These are phyloP conservation scores for Polyrhizophydium stewartii DNA, from an alignment of 371 early-diverging fungal genomes.

Conservation along the genomic window DNA sequence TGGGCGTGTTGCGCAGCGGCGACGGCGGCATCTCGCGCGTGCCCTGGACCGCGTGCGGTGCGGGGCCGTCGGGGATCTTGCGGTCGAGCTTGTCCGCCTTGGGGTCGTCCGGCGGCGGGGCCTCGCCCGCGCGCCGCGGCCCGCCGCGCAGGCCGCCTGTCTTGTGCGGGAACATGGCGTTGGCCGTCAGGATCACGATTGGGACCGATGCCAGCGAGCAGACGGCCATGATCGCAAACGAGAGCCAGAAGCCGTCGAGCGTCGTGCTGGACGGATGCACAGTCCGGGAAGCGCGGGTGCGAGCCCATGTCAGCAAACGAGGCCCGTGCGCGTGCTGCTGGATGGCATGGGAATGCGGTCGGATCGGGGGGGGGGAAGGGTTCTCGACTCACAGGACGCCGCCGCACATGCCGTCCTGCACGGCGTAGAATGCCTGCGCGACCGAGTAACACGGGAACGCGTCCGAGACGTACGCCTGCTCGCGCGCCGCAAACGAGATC, in stretches of 20 bases:
- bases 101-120: background rate
- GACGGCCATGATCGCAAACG: background rate
- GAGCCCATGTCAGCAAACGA: too few species aligned
- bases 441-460: background rate
- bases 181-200: background rate
- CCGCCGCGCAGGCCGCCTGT: background rate
- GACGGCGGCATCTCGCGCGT: too few species aligned
- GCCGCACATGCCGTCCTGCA: background rate
- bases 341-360: background rate
- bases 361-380: too few species aligned
- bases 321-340: background rate
- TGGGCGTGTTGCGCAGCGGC: too few species aligned
- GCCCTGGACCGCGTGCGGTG: background rate
- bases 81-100: background rate
- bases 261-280: background rate
- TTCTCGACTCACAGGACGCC: background rate
- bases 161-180: background rate
- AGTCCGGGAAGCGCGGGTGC: too few species aligned
- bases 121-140: background rate
- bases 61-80: background rate
- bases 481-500: background rate
- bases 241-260: background rate
- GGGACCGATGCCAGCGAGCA: background rate
- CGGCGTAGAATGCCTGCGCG: background rate
- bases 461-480: background rate